Evolutionary conservation across 2,329 filamentous ascomycete species (phyloP).

Genomic region (Colletotrichum trifolii): DNA sequence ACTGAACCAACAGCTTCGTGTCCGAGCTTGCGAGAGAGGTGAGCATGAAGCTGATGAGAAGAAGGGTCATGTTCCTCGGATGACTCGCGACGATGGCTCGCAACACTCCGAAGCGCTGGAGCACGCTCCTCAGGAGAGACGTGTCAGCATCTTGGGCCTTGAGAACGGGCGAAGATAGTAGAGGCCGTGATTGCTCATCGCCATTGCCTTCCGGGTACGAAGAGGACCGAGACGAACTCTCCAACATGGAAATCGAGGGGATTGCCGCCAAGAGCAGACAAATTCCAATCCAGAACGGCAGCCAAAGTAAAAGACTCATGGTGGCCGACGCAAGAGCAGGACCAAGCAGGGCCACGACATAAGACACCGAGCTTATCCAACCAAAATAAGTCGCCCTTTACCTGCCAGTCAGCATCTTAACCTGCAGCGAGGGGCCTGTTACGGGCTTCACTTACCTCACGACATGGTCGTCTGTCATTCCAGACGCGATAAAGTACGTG

Average conservation of each 20-base stretch:
- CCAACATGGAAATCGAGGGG: slow-evolving; percentile 41
- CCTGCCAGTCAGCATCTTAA: background rate
- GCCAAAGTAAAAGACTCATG: slow-evolving; percentile 56
- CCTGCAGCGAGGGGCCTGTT: background rate
- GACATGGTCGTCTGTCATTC: slow-evolving; percentile 55
- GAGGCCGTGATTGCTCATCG: slow-evolving; percentile 50
- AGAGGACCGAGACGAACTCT: background rate
- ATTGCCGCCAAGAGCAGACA: slow-evolving; percentile 48
- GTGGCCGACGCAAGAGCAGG: slow-evolving; percentile 58
- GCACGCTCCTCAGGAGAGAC: slow-evolving; percentile 32
- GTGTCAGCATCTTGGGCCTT: slow-evolving; percentile 46
- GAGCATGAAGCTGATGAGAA: slow-evolving; percentile 58
- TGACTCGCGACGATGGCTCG: slow-evolving; percentile 48
- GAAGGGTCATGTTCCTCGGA: slow-evolving; percentile 54
- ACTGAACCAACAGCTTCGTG: slow-evolving; percentile 61
- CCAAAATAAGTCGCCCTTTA: slow-evolving; percentile 60
- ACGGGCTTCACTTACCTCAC: slow-evolving; percentile 41
- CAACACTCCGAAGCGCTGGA: slow-evolving; percentile 42
- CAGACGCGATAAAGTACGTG: slow-evolving; percentile 57
- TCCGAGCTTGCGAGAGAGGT: slow-evolving; percentile 62
- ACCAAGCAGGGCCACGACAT: slow-evolving; percentile 57
- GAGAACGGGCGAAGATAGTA: slow-evolving; percentile 52
- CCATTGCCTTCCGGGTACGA: background rate
- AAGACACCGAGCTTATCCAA: slow-evolving; percentile 60
- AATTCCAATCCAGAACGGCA: slow-evolving; percentile 56